Base-by-base conservation (phyloP, 1,139 yeast genomes). In the Arxiozyma slooffiae region DNA sequence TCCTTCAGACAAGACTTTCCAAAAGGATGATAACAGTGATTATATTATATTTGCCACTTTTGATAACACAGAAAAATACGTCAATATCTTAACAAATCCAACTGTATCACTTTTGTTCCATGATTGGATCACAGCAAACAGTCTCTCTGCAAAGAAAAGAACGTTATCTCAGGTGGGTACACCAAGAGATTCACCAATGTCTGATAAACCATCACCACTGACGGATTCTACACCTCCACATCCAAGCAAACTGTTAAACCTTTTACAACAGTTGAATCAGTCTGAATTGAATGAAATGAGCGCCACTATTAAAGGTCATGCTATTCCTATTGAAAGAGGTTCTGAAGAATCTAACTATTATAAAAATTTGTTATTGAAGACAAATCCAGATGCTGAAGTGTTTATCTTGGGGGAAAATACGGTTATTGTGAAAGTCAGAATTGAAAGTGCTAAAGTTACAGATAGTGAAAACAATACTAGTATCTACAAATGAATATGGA, bases 61-160 rank as follows among this genome's bases (percentile, higher is more conserved):
- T 1, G 76, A 74, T 53, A 69, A 76, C 50, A 85, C 96, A 4
- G 80, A 80, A 51, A 89, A 88, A 67, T 85, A 76, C 65, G 67
- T 75, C 40, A 87, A 89, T 66, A 77, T 89, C 52, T 58, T 66
- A 14, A 67, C 72, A 41, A 89, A 89, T 63, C 88, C 89, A 6
- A 74, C 78, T 44, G 96, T 89, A 9, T 83, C 96, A 0, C 65
- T 89, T 47, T 72, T 89, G 51, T 80, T 89, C 43, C 97, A 89
- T 62, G 97, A 89, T 62, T 87, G 96, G 96, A 79, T 81, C 38
- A 76, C 84, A 18, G 79, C 82, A 4, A 78, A 78, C 59, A 66
- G 69, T 54, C 55, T 69, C 26, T 61, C 67, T 17, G 57, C 60
- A n/a, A 59, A 55, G 41, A 61, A 62, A 39, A 59, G 56, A 34